phyloP scores from a whole-genome alignment of 2,329 filamentous ascomycete genomes.

The Amphichorda felina region DNA sequence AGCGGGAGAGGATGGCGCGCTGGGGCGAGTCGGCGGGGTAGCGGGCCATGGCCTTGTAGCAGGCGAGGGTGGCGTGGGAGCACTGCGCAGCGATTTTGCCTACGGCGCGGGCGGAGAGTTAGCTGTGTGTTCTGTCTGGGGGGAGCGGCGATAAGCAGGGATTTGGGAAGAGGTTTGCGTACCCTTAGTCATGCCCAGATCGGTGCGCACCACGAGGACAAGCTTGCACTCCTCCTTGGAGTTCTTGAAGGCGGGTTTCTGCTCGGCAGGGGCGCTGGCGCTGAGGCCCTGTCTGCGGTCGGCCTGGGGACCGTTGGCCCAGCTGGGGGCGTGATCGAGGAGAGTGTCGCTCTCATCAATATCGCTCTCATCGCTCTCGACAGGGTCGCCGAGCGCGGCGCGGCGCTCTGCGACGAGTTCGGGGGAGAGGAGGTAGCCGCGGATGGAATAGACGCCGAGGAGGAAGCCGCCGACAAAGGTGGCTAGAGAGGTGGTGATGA shows the following conservation, averaged over 20 bases:
- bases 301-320: constrained; percentile 49
- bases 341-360: constrained; percentile 46
- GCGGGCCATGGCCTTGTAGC: constrained; percentile 73
- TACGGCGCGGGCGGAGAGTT: constrained; percentile 21
- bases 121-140: background rate
- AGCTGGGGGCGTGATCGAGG: constrained; percentile 57
- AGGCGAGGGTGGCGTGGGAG: constrained; percentile 90
- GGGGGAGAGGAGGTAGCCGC: constrained; percentile 46
- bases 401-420: constrained; percentile 43
- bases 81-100: constrained; percentile 97
- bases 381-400: constrained; percentile 43
- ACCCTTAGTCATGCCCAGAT: constrained; percentile 98
- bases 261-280: constrained; percentile 17
- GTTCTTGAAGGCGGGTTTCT: constrained; percentile 19
- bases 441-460: constrained; percentile 62
- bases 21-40: constrained; percentile 41
- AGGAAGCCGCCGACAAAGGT: constrained; percentile 69
- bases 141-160: background rate
- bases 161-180: constrained; percentile 13
- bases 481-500: constrained; percentile 63
- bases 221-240: constrained; percentile 80
- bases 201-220: constrained; percentile 82
- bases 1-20: constrained; percentile 60
- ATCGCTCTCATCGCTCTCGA: constrained; percentile 60
- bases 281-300: constrained; percentile 46